These are phyloP conservation scores for Carex myosuroides DNA, from an alignment of 176 grass and related monocot genomes.

Conservation along the genomic window DNA sequence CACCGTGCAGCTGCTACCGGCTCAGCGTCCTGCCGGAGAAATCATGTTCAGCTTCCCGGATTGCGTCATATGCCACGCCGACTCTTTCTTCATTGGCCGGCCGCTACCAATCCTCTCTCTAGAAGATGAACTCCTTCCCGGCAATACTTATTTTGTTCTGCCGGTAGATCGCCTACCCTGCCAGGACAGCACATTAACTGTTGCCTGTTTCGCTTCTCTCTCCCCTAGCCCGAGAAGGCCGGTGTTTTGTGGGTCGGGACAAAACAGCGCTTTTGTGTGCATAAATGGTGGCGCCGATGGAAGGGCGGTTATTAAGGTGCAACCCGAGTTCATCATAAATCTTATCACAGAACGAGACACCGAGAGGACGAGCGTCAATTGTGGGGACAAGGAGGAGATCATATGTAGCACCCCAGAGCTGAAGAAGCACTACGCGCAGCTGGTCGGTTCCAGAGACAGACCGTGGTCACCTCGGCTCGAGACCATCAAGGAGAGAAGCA, in stretches of 20 bases:
- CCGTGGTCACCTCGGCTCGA: conserved; percentile 76
- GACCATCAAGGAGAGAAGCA: conserved; percentile 55
- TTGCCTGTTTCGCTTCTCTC: conserved; percentile 37
- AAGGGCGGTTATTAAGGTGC: conserved; percentile 42
- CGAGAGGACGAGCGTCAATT: background rate
- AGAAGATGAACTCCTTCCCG: conserved; percentile 40
- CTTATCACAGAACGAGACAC: conserved; percentile 7
- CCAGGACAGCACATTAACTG: conserved; percentile 25
- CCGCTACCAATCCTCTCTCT: conserved; percentile 37
- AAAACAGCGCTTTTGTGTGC: conserved; percentile 50
- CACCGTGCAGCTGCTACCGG: background rate
- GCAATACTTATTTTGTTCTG: conserved; percentile 53
- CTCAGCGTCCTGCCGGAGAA: conserved; percentile 29
- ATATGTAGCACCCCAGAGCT: conserved; percentile 85
- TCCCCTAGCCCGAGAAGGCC: background rate
- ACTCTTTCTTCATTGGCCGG: conserved; percentile 57
- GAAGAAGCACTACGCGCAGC: conserved; percentile 74
- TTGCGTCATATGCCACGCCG: conserved; percentile 44
- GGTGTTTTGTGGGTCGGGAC: background rate
- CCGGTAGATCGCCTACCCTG: conserved; percentile 47
- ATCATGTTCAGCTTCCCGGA: conserved; percentile 40
- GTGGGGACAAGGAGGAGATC: background rate
- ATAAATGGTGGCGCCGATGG: conserved; percentile 41
- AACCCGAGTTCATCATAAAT: conserved; percentile 48
- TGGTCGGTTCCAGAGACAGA: conserved; percentile 49